phyloP scores from a whole-genome alignment of 164 flowering plant species.

The Santalum album region DNA sequence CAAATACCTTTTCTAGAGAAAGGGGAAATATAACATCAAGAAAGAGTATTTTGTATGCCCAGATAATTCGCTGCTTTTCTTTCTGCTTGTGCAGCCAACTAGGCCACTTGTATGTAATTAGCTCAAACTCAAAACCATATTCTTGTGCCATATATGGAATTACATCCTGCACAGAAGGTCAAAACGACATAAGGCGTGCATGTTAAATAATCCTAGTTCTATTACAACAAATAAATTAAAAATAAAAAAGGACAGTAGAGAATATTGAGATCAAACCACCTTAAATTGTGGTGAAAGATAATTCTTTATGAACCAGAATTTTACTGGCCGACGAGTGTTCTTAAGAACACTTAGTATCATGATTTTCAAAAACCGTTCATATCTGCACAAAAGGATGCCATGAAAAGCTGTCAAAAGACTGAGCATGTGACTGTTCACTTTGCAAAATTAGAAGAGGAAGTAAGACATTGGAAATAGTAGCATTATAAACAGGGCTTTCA shows the following conservation, averaged over 20 bases:
- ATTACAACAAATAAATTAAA: neutral
- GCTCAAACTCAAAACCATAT: conserved; percentile 89
- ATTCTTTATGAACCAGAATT: conserved; percentile 99
- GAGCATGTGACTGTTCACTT: neutral
- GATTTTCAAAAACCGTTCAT: conserved; percentile 92
- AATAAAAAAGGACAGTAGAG: conserved; percentile 3
- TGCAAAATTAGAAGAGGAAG: neutral
- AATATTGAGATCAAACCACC: too few relatives aligned
- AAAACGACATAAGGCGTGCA: conserved; percentile 1
- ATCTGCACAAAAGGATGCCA: conserved; percentile 42
- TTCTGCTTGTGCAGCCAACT: conserved; percentile 97
- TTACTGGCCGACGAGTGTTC: conserved; percentile 84
- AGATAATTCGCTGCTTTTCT: conserved; percentile 94
- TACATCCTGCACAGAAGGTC: conserved; percentile 50
- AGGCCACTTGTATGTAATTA: conserved; percentile 97
- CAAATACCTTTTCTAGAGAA: conserved; percentile 80
- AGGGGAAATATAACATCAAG: conserved; percentile 98
- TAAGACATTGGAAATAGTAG: neutral
- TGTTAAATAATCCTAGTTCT: neutral
- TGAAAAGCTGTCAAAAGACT: neutral
- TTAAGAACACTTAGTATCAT: conserved; percentile 93
- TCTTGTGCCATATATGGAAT: conserved; percentile 93
- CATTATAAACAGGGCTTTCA: too few relatives aligned
- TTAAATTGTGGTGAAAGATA: conserved; percentile 97
- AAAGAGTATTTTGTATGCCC: conserved; percentile 97